Percentiles rank a stretch among this genome's conserved stretches.
phyloP scores from a whole-genome alignment of 805 yeast genomes.

The Nakazawaea siamensis region DNA sequence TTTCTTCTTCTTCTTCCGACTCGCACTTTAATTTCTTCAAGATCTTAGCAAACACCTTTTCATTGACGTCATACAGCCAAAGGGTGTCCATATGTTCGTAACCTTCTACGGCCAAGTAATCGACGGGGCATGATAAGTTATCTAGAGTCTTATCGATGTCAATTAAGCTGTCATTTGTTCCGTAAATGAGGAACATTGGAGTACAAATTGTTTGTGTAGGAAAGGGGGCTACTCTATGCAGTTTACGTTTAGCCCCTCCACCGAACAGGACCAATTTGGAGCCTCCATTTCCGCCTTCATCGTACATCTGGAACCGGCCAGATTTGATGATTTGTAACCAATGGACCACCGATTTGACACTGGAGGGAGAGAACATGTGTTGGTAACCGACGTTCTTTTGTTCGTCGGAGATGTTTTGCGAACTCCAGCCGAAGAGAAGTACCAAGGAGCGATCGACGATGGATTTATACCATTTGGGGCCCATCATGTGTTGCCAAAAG shows the following conservation, averaged over 20 bases:
- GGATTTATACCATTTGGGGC: constrained; percentile 66
- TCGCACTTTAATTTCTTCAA: no score
- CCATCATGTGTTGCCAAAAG: constrained; percentile 72
- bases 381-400: constrained; percentile 79
- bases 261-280: constrained; percentile 21
- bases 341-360: constrained; percentile 90
- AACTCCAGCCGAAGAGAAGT: constrained; percentile 72
- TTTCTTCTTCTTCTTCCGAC: no score
- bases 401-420: constrained; percentile 56
- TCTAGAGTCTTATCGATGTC: constrained; percentile 51
- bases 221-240: constrained; percentile 38
- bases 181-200: constrained; percentile 76
- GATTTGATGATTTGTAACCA: constrained; percentile 88
- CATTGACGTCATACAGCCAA: constrained; percentile 71
- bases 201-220: constrained; percentile 39
- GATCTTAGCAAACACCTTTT: constrained; percentile 26
- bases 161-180: constrained; percentile 75
- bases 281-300: constrained; percentile 36
- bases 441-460: constrained; percentile 66
- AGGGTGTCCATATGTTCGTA: constrained; percentile 88
- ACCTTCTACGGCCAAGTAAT: constrained; percentile 40
- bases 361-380: constrained; percentile 85
- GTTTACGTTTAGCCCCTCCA: constrained; percentile 14
- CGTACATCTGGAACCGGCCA: constrained; percentile 81
- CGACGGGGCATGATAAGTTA: constrained; percentile 47